Conservation (phyloP, 2,329 filamentous ascomycete genomes). For the Incumbomyces delicatus region DNA sequence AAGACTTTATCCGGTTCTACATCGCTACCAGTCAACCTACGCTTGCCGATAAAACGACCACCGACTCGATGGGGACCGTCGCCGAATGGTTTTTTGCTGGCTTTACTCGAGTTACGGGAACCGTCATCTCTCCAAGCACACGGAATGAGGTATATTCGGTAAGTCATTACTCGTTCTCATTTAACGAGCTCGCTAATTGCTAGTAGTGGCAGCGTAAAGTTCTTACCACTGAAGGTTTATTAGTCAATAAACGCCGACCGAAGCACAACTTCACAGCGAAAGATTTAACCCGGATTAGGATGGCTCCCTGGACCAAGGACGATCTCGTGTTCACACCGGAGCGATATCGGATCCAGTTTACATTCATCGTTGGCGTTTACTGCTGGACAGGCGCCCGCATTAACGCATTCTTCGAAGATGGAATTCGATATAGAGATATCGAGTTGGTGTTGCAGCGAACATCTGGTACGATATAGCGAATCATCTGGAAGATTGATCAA, state of each 20-base stretch:
- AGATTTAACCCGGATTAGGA: constrained; percentile 4
- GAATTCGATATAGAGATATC: constrained; percentile 7
- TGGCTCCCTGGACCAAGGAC: constrained; percentile 7
- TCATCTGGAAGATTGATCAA: constrained; percentile 14
- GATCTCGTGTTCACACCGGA: constrained; percentile 6
- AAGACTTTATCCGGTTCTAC: constrained; percentile 5
- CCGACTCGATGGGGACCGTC: constrained; percentile 2
- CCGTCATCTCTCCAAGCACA: constrained; percentile 7
- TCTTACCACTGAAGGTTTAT: constrained; percentile 8
- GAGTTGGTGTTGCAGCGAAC: constrained; percentile 9
- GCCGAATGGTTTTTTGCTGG: constrained; percentile 10
- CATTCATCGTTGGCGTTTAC: constrained; percentile 9
- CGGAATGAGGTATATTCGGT: constrained; percentile 8
- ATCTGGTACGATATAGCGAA: constrained; percentile 6
- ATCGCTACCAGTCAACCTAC: constrained; percentile 1
- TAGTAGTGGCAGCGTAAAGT: constrained; percentile 5
- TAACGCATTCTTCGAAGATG: constrained; percentile 6
- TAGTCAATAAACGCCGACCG: constrained; percentile 13
- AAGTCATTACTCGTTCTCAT: background rate
- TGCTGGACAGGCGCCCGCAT: constrained; percentile 6
- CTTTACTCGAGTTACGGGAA: constrained; percentile 11
- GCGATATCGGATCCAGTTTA: constrained; percentile 7
- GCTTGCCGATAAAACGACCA: background rate
- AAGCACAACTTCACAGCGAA: constrained; percentile 11
- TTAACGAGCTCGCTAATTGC: background rate